Percentiles rank a stretch among this genome's conserved stretches.
Conservation (phyloP, 164 flowering plant species). For the Platanus orientalis region DNA sequence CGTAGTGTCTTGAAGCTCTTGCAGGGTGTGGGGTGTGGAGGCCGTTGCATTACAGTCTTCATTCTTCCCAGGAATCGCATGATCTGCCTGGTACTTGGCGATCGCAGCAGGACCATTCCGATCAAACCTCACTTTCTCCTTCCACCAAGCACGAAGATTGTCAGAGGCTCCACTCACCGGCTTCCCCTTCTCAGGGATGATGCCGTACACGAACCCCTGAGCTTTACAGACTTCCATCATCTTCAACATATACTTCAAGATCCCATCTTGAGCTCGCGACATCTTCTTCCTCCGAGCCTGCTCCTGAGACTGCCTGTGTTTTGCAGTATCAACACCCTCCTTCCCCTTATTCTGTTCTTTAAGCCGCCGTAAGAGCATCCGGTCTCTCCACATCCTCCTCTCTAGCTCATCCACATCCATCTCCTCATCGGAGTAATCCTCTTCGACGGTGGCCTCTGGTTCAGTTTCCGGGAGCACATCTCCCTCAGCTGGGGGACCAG, state of each 20-base stretch:
- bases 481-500: slow-evolving; percentile 16
- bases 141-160: slow-evolving; percentile 90
- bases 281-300: slow-evolving; percentile 88
- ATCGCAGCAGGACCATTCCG: slow-evolving; percentile 86
- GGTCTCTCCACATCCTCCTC: slow-evolving; percentile 55
- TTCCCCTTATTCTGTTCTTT: slow-evolving; percentile 49
- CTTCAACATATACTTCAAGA: slow-evolving; percentile 78
- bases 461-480: slow-evolving; percentile 30
- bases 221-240: slow-evolving; percentile 95
- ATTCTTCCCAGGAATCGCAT: slow-evolving; percentile 36
- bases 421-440: slow-evolving; percentile 52
- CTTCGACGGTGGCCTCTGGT: slow-evolving; percentile 37
- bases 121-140: slow-evolving; percentile 81
- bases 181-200: slow-evolving; percentile 86
- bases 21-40: slow-evolving; percentile 47
- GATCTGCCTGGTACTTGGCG: slow-evolving; percentile 54
- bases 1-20: slow-evolving; percentile 72
- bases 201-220: slow-evolving; percentile 88
- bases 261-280: slow-evolving; percentile 89
- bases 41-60: slow-evolving; percentile 26
- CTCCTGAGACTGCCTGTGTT: slow-evolving; percentile 54
- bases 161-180: slow-evolving; percentile 93
- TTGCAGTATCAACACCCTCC: slow-evolving; percentile 35
- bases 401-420: slow-evolving; percentile 54
- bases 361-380: slow-evolving; percentile 36